Conservation (phyloP, 148 eudicot species). For the Gaultheria prostrata region DNA sequence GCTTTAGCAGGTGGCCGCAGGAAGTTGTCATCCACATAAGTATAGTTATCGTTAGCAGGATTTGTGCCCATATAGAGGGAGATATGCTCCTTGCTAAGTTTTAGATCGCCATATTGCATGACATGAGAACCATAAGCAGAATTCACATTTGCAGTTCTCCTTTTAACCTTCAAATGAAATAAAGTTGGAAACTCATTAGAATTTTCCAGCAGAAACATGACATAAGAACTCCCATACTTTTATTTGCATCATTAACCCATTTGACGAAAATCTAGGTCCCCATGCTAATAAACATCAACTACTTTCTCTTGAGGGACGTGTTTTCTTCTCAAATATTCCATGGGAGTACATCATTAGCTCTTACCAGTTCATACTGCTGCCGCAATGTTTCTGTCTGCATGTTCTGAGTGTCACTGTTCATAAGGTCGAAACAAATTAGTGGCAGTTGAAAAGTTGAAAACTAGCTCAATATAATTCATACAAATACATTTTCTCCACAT, state of each 20-base stretch:
- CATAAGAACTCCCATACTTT: not conserved
- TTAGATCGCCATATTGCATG: constrained; percentile 81
- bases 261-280: not conserved
- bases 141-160: constrained; percentile 62
- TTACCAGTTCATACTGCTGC: constrained; percentile 72
- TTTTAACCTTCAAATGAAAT: constrained; percentile 60
- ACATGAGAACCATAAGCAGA: constrained; percentile 83
- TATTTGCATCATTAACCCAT: not conserved
- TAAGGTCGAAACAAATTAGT: constrained; percentile 11
- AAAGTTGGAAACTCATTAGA: not conserved
- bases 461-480: not conserved
- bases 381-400: constrained; percentile 68
- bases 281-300: not conserved
- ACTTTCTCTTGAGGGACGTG: too few species aligned
- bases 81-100: constrained; percentile 55
- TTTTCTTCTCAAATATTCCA: not conserved
- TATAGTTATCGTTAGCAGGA: constrained; percentile 86
- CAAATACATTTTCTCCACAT: not conserved
- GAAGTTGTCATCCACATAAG: constrained; percentile 54
- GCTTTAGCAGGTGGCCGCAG: constrained; percentile 48
- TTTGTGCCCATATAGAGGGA: constrained; percentile 75
- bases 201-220: not conserved
- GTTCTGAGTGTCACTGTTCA: constrained; percentile 73
- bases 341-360: constrained; percentile 13
- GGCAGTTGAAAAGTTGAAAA: not conserved